phyloP scores from a whole-genome alignment of 495 filamentous ascomycete species.

The Aspergillus haitiensis region DNA sequence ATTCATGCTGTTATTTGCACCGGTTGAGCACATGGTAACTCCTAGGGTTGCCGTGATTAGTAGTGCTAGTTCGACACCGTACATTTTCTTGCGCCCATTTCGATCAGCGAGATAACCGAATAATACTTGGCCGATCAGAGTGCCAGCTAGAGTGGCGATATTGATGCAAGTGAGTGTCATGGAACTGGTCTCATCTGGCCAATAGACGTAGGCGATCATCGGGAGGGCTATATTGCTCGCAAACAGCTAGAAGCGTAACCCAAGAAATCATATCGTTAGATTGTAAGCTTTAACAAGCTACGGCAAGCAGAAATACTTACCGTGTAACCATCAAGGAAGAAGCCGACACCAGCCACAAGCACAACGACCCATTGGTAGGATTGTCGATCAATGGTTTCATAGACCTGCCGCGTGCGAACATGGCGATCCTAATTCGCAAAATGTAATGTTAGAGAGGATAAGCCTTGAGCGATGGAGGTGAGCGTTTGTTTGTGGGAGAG shows the following conservation, averaged over 20 bases:
- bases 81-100: slow-evolving; percentile 62
- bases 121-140: slow-evolving; percentile 57
- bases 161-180: slow-evolving; percentile 54
- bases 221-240: slow-evolving; percentile 65
- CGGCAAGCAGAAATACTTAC: slow-evolving; percentile 37
- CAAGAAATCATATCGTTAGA: background rate
- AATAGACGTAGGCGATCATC: slow-evolving; percentile 64
- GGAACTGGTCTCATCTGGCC: slow-evolving; percentile 44
- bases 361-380: slow-evolving; percentile 51
- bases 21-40: slow-evolving; percentile 48
- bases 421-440: slow-evolving; percentile 41
- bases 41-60: slow-evolving; percentile 58
- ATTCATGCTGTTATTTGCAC: slow-evolving; percentile 51
- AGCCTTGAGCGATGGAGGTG: background rate
- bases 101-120: slow-evolving; percentile 65
- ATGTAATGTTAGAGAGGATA: background rate
- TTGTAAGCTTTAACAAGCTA: background rate
- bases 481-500: background rate
- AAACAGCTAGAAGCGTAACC: slow-evolving; percentile 45
- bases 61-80: slow-evolving; percentile 62
- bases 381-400: slow-evolving; percentile 51
- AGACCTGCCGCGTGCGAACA: slow-evolving; percentile 50
- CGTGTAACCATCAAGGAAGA: slow-evolving; percentile 68
- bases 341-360: slow-evolving; percentile 63
- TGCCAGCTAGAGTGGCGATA: slow-evolving; percentile 57